A percentile compares a stretch with the other conserved stretches of the same genome.
Evolutionary conservation across 2,329 filamentous ascomycete species (phyloP).

Genomic region (Colletotrichum sp.): DNA sequence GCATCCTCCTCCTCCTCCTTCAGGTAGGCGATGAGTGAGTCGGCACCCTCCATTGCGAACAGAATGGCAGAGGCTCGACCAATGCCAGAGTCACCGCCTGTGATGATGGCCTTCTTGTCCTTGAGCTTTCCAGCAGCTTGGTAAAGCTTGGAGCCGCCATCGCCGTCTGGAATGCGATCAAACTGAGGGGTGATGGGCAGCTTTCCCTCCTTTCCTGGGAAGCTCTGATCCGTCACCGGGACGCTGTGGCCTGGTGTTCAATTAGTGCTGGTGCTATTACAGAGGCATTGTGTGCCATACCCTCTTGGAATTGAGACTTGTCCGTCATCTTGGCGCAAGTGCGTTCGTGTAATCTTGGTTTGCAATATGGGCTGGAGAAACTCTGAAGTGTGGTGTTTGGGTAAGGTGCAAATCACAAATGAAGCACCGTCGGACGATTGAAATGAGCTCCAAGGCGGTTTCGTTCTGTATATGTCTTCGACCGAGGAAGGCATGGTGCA

Average conservation of each 20-base stretch:
- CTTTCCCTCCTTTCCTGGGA: conserved; percentile 47
- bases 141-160: conserved; percentile 73
- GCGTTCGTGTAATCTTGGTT: not conserved
- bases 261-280: not conserved
- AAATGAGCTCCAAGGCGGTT: not conserved
- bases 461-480: not conserved
- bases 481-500: not conserved
- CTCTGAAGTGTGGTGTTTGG: not conserved
- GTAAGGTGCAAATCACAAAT: not conserved
- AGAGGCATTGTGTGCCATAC: not conserved
- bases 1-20: conserved; percentile 80
- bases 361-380: not conserved
- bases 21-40: conserved; percentile 75
- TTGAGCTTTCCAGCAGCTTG: conserved; percentile 77
- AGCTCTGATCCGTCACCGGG: conserved; percentile 44
- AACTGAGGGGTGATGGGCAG: conserved; percentile 64
- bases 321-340: conserved; percentile 1
- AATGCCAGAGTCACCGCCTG: conserved; percentile 81
- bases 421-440: not conserved
- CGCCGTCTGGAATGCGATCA: conserved; percentile 69
- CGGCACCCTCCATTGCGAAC: conserved; percentile 82
- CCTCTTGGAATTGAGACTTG: conserved; percentile 24
- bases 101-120: conserved; percentile 79
- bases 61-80: conserved; percentile 77
- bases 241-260: conserved; percentile 36